These are phyloP conservation scores for Cladosporium sphaerospermum DNA, from an alignment of 2,329 filamentous ascomycete species.

Conservation along the genomic window DNA sequence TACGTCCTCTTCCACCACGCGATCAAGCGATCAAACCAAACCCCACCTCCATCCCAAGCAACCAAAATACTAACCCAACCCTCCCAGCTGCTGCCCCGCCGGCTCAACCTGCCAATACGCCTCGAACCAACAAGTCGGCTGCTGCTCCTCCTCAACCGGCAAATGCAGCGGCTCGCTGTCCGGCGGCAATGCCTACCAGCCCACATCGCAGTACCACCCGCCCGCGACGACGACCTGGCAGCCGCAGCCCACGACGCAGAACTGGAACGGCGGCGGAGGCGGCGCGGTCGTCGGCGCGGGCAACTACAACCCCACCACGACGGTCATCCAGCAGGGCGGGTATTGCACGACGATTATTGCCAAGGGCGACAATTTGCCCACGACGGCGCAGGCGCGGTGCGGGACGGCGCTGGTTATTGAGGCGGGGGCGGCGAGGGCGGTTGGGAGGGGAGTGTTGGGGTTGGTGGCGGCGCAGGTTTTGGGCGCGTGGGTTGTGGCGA, in stretches of 20 bases:
- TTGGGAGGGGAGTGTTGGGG: conserved; percentile 1
- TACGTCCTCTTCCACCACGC: conserved; percentile 20
- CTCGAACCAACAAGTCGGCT: conserved; percentile 27
- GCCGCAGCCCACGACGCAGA: conserved; percentile 15
- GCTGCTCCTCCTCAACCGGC: conserved; percentile 28
- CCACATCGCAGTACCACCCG: conserved; percentile 13
- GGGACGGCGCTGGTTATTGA: conserved; percentile 32
- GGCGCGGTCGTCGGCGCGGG: conserved; percentile 10
- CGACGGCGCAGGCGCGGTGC: conserved; percentile 27
- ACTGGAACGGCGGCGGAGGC: not conserved
- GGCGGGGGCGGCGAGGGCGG: conserved; percentile 12
- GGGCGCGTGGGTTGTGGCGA: not conserved
- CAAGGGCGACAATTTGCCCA: conserved; percentile 28
- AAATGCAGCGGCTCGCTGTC: conserved; percentile 23
- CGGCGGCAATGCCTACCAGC: conserved; percentile 17
- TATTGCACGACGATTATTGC: conserved; percentile 32
- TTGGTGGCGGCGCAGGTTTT: conserved; percentile 3
- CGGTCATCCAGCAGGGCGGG: conserved; percentile 18
- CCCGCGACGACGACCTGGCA: conserved; percentile 13
- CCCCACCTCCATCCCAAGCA: not conserved
- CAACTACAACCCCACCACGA: conserved; percentile 17
- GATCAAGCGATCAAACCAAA: not conserved
- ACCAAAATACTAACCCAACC: conserved; percentile 3
- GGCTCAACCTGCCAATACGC: conserved; percentile 27
- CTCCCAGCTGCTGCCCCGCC: conserved; percentile 29